Base-by-base conservation (phyloP, 495 filamentous ascomycete genomes). In the Podospora pseudoanserina region DNA sequence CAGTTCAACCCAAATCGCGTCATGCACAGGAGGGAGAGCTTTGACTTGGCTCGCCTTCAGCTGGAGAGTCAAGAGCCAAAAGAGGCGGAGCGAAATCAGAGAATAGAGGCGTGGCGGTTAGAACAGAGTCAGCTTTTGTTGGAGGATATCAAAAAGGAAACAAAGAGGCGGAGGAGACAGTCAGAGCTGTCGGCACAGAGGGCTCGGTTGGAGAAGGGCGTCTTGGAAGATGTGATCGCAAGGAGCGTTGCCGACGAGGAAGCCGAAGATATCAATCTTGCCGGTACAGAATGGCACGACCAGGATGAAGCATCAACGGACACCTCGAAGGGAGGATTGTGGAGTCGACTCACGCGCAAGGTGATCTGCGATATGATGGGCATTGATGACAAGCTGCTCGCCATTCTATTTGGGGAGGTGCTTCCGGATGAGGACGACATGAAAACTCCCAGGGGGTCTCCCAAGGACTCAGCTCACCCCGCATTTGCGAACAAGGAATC, bases 281-380 rank as follows among this genome's bases (percentile, higher is more conserved):
- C 70, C 15, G 72, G 67, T 11, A 76, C 71, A 20, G 78, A 80
- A 32, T 81, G 78, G 78, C 81, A 82, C 55, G 79, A 81, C 18
- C 79, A 82, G 55, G 78, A 80, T 32, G 71, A 70, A 59, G 68
- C 65, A 15, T 71, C 78, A 15, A 16, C 75, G 20, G 74, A 72
- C 11, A 78, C 73, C n/a, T 73, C 83, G 65, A 72, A 74, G 30
- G 90, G 92, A 70, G 88, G 90, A 0, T 84, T 96, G 67, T 94
- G 91, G 92, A 87, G 87, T 64, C 86, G 89, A 3, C 87, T 97
- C 58, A 96, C 94, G 4, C 87, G 92, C 63, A 90, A 89, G 72
- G 90, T 97, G 19, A 93, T 99, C 60, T 86, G 87, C 26, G 93
- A 97, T 76, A 78, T 99, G 56, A 90, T 99, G 75, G 93, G 96